phyloP scores from a whole-genome alignment of 768 basidiomycete species.

The Mycena latifolia region DNA sequence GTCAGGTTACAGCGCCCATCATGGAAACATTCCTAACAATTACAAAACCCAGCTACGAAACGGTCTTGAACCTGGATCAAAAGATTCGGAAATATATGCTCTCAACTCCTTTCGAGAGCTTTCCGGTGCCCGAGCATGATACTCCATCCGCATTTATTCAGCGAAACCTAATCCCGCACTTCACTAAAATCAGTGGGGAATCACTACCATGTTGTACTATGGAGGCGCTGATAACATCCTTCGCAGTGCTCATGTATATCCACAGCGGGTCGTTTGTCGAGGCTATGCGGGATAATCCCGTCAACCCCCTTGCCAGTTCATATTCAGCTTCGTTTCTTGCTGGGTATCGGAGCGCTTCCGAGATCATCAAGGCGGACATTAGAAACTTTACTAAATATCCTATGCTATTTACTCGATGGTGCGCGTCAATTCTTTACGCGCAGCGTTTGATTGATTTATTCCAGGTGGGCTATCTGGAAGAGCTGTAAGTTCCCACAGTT shows the following conservation, averaged over 20 bases:
- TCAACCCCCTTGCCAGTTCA: slow-evolving; percentile 58
- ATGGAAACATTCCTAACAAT: slow-evolving; percentile 53
- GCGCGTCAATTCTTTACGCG: slow-evolving; percentile 38
- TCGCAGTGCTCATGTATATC: slow-evolving; percentile 57
- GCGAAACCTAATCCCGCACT: slow-evolving; percentile 46
- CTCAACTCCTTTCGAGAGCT: slow-evolving; percentile 20
- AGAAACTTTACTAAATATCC: slow-evolving; percentile 36
- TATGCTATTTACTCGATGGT: slow-evolving; percentile 38
- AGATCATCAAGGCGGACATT: slow-evolving; percentile 50
- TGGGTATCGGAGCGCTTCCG: slow-evolving; percentile 59
- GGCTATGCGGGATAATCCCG: slow-evolving; percentile 56
- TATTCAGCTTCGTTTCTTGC: slow-evolving; percentile 64
- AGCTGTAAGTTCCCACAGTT: slow-evolving; percentile 30
- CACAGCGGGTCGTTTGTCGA: slow-evolving; percentile 61
- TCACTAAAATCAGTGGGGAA: slow-evolving; percentile 44
- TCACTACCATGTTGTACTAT: not conserved
- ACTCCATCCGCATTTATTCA: slow-evolving; percentile 47
- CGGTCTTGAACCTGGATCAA: slow-evolving; percentile 57
- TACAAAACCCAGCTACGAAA: slow-evolving; percentile 54
- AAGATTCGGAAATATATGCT: slow-evolving; percentile 43
- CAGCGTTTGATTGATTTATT: slow-evolving; percentile 47
- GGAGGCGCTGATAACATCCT: not conserved
- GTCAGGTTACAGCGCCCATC: slow-evolving; percentile 46
- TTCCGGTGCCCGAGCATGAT: slow-evolving; percentile 45
- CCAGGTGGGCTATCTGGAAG: slow-evolving; percentile 60